Percentiles rank a stretch among this genome's conserved stretches.
These are phyloP conservation scores for Dorcoceras hygrometricum DNA, from an alignment of 257 asterid genomes.

Conservation along the genomic window DNA sequence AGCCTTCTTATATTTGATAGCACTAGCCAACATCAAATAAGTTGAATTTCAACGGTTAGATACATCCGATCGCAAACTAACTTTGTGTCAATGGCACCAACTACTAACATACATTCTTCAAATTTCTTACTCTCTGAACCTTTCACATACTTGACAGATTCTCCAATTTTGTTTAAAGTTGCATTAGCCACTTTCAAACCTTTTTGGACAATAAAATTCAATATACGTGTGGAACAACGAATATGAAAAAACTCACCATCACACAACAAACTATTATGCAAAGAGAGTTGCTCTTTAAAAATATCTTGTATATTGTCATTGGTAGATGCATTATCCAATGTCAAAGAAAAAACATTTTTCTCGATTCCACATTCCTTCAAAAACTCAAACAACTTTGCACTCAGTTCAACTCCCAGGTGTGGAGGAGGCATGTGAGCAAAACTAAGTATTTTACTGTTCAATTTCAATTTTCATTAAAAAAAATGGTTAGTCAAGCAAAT, in stretches of 20 bases:
- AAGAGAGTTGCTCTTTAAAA: background rate
- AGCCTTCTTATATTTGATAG: too few relatives aligned
- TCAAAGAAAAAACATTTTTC: conserved; percentile 1
- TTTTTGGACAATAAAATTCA: background rate
- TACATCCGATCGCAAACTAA: too few relatives aligned
- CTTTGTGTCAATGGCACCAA: too few relatives aligned
- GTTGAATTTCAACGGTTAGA: too few relatives aligned
- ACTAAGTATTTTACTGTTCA: background rate
- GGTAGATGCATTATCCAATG: too few relatives aligned
- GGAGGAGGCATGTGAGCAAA: background rate
- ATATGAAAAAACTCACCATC: conserved; percentile 10
- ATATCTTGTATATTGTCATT: conserved; percentile 1
- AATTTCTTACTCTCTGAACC: too few relatives aligned
- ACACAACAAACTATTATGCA: conserved; percentile 11
- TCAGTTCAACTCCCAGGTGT: background rate
- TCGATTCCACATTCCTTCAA: background rate
- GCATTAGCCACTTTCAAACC: background rate
- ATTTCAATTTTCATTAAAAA: background rate
- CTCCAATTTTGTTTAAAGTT: background rate
- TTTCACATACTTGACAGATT: background rate
- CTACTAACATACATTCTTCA: too few relatives aligned
- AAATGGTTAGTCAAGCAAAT: background rate
- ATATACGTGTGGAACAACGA: background rate
- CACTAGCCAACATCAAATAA: too few relatives aligned
- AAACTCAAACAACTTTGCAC: background rate